Evolutionary conservation across 768 basidiomycete species (phyloP), one percentile per base, ranked within the genome.

Genomic region (Hericium erinaceus): DNA sequence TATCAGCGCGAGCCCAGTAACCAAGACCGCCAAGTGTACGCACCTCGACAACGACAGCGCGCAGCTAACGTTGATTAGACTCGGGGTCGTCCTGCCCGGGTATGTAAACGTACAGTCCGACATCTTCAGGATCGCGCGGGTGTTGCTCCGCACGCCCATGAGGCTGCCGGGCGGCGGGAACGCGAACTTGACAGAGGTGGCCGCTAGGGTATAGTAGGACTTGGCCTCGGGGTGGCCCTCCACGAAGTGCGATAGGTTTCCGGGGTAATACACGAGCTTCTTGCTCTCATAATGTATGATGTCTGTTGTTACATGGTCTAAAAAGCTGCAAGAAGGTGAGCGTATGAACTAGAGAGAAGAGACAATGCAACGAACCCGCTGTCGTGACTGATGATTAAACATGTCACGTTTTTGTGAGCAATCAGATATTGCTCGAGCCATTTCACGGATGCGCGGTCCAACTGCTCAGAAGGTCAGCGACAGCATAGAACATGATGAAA

Each of bases 281-380:
- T 98, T 98, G 56, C 75, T 74, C 75, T 97, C 94, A 74, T 97
- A 98, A 76, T 97, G 95, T 61, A 98, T 93, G 66, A 98, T 92
- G 72, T 98, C 94, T 62, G 95, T 92, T 58, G 94, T 95, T 56
- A 97, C 84, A 72, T 89, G 86, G 75, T 98, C 95, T 66, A 98
- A 77, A 77, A 98, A 98, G 58, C 89, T 91, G 39, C 15, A 6
- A 55, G 18, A 59, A 39, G 48, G 60, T n/a, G 11, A 55, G 46
- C 46, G 49, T n/a, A 60, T 46, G 44, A 33, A 51, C 28, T 15
- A 4, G 18, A 0, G 8, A 48, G 15, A 38, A 38, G 33, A 10
- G 44, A 16, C n/a, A 41, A 20, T 48, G 41, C 12, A n/a, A 73
- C 85, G 60, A 59, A 89, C 89, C 92, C 87, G 64, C 93, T 95